These are phyloP conservation scores for Abortiporus biennis DNA, from an alignment of 1,284 basidiomycete genomes.

Conservation along the genomic window DNA sequence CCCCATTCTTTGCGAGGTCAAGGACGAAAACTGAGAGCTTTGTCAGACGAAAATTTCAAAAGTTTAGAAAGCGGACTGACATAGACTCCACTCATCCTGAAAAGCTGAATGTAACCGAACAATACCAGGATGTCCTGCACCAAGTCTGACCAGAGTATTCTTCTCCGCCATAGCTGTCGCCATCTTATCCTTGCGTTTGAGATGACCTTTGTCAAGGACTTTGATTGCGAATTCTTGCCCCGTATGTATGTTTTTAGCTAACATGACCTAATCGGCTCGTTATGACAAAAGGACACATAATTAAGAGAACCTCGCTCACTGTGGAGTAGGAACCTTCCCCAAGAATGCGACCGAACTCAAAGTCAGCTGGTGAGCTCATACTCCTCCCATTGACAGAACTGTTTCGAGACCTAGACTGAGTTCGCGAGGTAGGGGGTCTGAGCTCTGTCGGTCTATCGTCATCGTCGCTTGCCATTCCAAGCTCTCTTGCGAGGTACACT, in stretches of 20 bases:
- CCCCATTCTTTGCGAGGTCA: conserved; percentile 87
- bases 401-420: conserved; percentile 37
- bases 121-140: conserved; percentile 75
- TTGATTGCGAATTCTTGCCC: conserved; percentile 71
- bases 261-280: conserved; percentile 44
- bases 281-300: conserved; percentile 8
- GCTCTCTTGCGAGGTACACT: conserved; percentile 54
- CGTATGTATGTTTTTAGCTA: conserved; percentile 47
- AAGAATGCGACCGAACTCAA: conserved; percentile 62
- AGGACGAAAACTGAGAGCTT: conserved; percentile 77
- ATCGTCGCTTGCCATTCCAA: conserved; percentile 38
- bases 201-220: conserved; percentile 70
- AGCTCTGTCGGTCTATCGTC: conserved; percentile 20
- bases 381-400: conserved; percentile 43
- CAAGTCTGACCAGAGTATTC: conserved; percentile 55
- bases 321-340: conserved; percentile 83
- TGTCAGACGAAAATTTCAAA: not conserved
- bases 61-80: conserved; percentile 39
- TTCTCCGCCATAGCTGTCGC: conserved; percentile 62
- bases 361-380: conserved; percentile 60
- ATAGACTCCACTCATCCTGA: conserved; percentile 79
- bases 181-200: conserved; percentile 62
- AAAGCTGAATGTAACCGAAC: conserved; percentile 80
- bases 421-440: conserved; percentile 23
- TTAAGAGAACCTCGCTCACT: conserved; percentile 34